Percentiles rank a stretch among this genome's conserved stretches.
These are phyloP conservation scores for Dinochytrium kinnereticum DNA, from an alignment of 371 early-diverging fungal species.

Conservation along the genomic window DNA sequence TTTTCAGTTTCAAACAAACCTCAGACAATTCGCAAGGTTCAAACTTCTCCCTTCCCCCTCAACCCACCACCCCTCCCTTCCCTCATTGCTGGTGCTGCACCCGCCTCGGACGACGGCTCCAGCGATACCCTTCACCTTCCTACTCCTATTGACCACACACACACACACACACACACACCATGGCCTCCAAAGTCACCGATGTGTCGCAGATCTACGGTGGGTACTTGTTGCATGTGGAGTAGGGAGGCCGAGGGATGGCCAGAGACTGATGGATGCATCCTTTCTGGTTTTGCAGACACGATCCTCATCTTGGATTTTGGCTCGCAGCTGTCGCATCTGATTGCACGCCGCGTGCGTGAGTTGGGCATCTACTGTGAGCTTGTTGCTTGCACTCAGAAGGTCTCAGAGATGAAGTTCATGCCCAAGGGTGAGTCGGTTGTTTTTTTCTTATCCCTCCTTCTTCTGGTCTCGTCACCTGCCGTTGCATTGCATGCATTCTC, in stretches of 20 bases:
- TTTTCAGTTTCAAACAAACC: too few species aligned
- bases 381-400: constrained; percentile 93
- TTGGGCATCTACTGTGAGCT: constrained; percentile 98
- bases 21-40: too few species aligned
- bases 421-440: constrained; percentile 75
- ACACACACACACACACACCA: too few species aligned
- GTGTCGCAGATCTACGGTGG: constrained; percentile 40
- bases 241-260: neutral
- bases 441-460: constrained; percentile 12
- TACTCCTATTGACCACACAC: too few species aligned
- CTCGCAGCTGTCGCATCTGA: constrained; percentile 96
- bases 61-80: too few species aligned
- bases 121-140: too few species aligned
- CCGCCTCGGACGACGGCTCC: too few species aligned
- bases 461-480: too few species aligned
- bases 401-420: constrained; percentile 89
- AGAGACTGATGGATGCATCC: neutral
- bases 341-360: constrained; percentile 95
- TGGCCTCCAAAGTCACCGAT: constrained; percentile 30
- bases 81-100: too few species aligned
- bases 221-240: neutral
- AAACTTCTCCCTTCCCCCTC: too few species aligned
- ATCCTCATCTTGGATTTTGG: constrained; percentile 98
- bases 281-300: constrained; percentile 65
- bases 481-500: too few species aligned